Base-by-base conservation (phyloP, 306 rosid genomes). In the Gynostemma pentaphyllum region DNA sequence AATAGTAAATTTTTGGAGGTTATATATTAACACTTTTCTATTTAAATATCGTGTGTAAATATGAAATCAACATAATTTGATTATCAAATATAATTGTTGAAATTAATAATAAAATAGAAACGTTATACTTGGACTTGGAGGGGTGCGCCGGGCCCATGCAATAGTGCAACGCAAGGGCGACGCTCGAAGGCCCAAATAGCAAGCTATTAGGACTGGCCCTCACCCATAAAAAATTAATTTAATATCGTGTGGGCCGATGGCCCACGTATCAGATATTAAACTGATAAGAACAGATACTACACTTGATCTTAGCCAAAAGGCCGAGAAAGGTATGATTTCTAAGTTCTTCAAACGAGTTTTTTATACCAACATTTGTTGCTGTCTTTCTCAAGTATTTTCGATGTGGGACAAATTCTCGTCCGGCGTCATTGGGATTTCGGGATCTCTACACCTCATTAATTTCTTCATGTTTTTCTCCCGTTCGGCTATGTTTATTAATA, bases 241-340 rank as follows among this genome's bases (percentile, higher is more conserved):
- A 67, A 73, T 73, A 60, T 48, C 77, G n/a, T 57, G 72, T 49
- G 57, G 27, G 16, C 39, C 68, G 19, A 48, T 73, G 57, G 21
- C 42, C 44, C 73, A 61, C 66, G 27, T 66, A 72, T 66, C 72
- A 72, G 54, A 72, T 57, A 72, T 66, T 57, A 72, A 70, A 37
- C 74, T 70, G 74, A 70, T 60, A 37, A 68, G 66, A 68, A 68
- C 72, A 68, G 72, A 50, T 50, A 70, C 64, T 70, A 62, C 69
- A 70, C 74, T 72, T 67, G 77, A 51, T 70, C 79, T 75, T 51
- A 56, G 74, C 68, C 59, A 49, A 75, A 69, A 57, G 57, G 69
- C 74, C 74, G 54, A 74, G 78, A 46, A 68, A 74, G 70, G 74
- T 68, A 74, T 45, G 66, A 1, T 2, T 32, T 21, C 0, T 0